Conservation (phyloP, 2,329 filamentous ascomycete species). For the Colletotrichum higginsianum region DNA sequence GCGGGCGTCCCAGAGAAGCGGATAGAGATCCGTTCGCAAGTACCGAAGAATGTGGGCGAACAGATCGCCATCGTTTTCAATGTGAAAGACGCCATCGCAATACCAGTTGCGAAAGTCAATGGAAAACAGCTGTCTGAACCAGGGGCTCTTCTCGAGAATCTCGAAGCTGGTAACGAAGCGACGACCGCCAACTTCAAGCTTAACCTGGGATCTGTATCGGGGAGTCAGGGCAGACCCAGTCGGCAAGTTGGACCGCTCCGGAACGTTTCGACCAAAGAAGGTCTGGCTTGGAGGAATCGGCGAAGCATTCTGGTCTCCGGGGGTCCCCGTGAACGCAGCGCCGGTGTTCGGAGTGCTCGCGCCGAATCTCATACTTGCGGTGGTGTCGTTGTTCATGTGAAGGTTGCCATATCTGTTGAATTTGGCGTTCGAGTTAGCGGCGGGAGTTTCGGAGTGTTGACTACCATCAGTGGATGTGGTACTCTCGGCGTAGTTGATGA, state of each 20-base stretch:
- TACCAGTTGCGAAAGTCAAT: conserved; percentile 33
- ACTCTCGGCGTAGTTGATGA: background rate
- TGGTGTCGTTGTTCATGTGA: background rate
- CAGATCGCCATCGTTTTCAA: conserved; percentile 54
- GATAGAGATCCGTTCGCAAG: conserved; percentile 51
- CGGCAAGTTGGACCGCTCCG: background rate
- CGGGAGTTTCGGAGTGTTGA: background rate
- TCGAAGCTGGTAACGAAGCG: conserved; percentile 41
- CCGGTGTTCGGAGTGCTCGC: background rate
- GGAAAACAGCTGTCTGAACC: conserved; percentile 31
- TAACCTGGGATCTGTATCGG: conserved; percentile 17
- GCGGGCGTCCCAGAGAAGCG: conserved; percentile 51
- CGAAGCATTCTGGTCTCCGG: background rate
- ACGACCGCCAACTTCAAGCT: conserved; percentile 43
- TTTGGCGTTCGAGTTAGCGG: background rate
- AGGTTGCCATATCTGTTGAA: background rate
- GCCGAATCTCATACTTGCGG: background rate
- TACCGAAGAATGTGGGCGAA: conserved; percentile 55
- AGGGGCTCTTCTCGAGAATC: conserved; percentile 35
- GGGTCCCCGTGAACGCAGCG: conserved; percentile 1
- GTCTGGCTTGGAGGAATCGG: background rate
- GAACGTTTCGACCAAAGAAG: background rate
- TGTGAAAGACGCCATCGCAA: conserved; percentile 41
- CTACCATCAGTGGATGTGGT: background rate
- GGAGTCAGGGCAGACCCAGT: conserved; percentile 19